Conservation (phyloP, 1,284 basidiomycete genomes). For the Leccinum cinnamomeum region DNA sequence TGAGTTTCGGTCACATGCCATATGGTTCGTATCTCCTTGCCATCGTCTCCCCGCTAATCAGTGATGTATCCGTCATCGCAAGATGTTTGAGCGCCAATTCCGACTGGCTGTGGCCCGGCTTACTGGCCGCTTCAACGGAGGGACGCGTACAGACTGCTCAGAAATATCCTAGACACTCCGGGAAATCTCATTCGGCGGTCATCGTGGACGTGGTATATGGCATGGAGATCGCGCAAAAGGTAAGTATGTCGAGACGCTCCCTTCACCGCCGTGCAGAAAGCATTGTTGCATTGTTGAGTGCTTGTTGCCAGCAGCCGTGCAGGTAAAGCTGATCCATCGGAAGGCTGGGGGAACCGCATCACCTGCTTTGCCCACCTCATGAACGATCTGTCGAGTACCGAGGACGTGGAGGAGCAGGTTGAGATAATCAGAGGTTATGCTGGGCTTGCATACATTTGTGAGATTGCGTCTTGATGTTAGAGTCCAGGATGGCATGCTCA, state of each 20-base stretch:
- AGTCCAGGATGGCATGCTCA: constrained; percentile 12
- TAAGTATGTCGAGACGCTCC: constrained; percentile 32
- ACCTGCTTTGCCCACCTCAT: constrained; percentile 34
- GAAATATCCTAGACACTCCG: constrained; percentile 39
- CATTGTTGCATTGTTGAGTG: constrained; percentile 23
- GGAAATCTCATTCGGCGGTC: constrained; percentile 39
- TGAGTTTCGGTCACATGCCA: constrained; percentile 52
- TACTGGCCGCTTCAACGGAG: constrained; percentile 43
- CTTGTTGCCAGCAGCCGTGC: background rate
- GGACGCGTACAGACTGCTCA: constrained; percentile 41
- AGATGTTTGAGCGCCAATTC: constrained; percentile 48
- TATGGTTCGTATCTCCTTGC: constrained; percentile 37
- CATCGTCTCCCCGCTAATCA: background rate
- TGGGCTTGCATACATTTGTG: constrained; percentile 35
- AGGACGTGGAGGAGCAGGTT: constrained; percentile 19
- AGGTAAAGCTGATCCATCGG: constrained; percentile 7
- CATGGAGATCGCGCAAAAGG: constrained; percentile 35
- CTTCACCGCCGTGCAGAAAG: constrained; percentile 27
- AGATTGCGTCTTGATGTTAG: constrained; percentile 3
- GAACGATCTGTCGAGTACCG: constrained; percentile 15
- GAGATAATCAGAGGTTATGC: constrained; percentile 33
- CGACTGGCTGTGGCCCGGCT: constrained; percentile 36
- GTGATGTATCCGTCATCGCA: constrained; percentile 37
- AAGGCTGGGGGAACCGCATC: constrained; percentile 32
- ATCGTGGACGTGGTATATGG: constrained; percentile 41